Conservation (phyloP, 441 rosid genomes). For the Macaranga tanarius region DNA sequence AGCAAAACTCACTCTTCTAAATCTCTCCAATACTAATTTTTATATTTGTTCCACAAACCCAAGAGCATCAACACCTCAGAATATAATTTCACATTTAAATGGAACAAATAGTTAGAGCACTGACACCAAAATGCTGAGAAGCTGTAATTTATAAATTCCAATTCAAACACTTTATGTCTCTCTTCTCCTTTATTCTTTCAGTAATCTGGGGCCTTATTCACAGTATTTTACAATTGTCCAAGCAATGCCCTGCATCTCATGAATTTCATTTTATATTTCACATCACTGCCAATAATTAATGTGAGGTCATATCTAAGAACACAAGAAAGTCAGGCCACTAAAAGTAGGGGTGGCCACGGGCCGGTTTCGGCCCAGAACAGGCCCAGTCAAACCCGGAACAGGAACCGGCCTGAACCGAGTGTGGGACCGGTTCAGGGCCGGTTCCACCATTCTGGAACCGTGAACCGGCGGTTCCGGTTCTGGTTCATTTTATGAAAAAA, state of each 20-base stretch:
- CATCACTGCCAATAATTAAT: neutral
- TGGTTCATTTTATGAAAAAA: too few relatives aligned
- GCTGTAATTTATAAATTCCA: neutral
- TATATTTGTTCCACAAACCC: neutral
- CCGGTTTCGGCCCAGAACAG: neutral
- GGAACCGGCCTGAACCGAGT: too few relatives aligned
- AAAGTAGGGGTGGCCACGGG: neutral
- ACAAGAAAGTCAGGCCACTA: neutral
- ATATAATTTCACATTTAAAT: neutral
- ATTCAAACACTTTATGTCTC: neutral
- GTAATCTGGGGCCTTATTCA: neutral
- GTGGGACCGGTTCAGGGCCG: too few relatives aligned
- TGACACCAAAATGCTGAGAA: neutral
- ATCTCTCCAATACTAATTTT: neutral
- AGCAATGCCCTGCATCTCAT: neutral
- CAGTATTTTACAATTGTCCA: neutral
- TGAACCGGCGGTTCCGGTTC: too few relatives aligned
- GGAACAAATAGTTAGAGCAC: neutral
- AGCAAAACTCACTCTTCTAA: neutral
- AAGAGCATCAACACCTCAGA: neutral
- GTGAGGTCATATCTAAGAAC: neutral
- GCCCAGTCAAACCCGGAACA: too few relatives aligned
- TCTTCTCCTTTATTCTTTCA: neutral
- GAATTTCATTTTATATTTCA: neutral
- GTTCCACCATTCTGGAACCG: too few relatives aligned